Base-by-base conservation (phyloP, 2,329 filamentous ascomycete genomes). In the Colletotrichum ledebouriae region DNA sequence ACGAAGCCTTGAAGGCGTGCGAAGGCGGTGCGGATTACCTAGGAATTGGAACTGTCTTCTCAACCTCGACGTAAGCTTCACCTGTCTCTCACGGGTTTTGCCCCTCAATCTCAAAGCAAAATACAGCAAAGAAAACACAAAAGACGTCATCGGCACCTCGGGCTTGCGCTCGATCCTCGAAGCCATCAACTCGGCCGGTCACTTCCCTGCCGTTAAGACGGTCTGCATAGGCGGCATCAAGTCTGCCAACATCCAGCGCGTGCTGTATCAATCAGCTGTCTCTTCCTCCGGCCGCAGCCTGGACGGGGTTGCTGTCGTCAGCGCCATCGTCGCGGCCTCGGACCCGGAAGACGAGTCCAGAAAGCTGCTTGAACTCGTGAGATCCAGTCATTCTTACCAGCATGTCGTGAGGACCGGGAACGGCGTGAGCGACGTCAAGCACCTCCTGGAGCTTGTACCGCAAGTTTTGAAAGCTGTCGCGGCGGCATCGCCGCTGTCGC, bases 161-260 rank as follows among this genome's bases (percentile, higher is more conserved):
- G 93, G 93, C 2, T 86, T 93, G 1, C 88, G 89, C 67, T 79
- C 84, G 4, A 92, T 95, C 63, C 84, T 97, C 4, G 76, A 80
- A 7, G 83, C 85, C 44, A 87, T 97, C 56, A 83, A 81, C 25
- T 77, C 81, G 1, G 82, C 78, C 6, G 82, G 82, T 67, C 75
- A 80, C 73, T 74, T 77, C 64, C 67, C 79, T 71, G 39, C 49
- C 44, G 79, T 89, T 3, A 87, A 85, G 42, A 87, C 92, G 6
- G 94, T 98, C 53, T 93, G 92, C 76, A 98, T 98, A 73, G 95
- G 95, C 66, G 94, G 94, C 64, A 89, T 98, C 79, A 95, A 96
- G 78, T 84, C 87, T 17, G 84, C 85, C 67, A 98, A 97, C 76
- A 81, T 91, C 5, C 89, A 92, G 71, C 85, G 90, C 25, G 89